Evolutionary conservation across 306 rosid genomes (phyloP), one percentile per base, ranked within the genome.

Genomic region (Vigna unguiculata): DNA sequence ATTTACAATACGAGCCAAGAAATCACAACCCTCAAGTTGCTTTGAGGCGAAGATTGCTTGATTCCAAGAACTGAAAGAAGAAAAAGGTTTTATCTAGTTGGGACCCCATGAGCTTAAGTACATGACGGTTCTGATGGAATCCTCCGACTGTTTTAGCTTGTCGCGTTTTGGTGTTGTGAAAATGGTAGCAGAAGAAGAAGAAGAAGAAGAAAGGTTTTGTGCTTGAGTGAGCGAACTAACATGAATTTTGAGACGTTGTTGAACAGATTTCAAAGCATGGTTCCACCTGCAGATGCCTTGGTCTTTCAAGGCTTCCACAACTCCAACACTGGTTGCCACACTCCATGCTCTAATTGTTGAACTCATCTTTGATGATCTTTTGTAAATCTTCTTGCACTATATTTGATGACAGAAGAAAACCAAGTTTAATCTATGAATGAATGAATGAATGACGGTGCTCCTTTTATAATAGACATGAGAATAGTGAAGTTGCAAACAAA

Each of bases 41-140:
- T 8, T 52, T 71, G 32, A 17, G 30, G 38, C 45, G 9, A 63
- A 63, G 28, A 9, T 15, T 20, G 62, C 14, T 22, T 53, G 30
- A 53, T 54, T 61, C 17, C 63, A 12, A 12, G 45, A 63, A 63
- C 16, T 14, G 12, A 63, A 17, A 36, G n/a, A 17, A 17, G 38
- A 63, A 36, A 0, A 36, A 34, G 1, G 1, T 25, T 64, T 36
- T 64, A 14, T 24, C 69, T 47, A 79, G 24, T 80, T 83, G 47
- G 84, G 84, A 70, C 83, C 84, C 87, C 87, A 83, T n/a, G 93
- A 91, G 70, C 91, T 89, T 49, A 86, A 71, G 80, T 89, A 91
- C 93, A 91, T 88, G 57, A 89, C 90, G 0, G 78, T 87, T 30
- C 87, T 88, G 0, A 88, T 61, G 3, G 97, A 30, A 3, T 61